Evolutionary conservation across 2,329 filamentous ascomycete species (phyloP).

Genomic region (Paracamarosporium sp.): DNA sequence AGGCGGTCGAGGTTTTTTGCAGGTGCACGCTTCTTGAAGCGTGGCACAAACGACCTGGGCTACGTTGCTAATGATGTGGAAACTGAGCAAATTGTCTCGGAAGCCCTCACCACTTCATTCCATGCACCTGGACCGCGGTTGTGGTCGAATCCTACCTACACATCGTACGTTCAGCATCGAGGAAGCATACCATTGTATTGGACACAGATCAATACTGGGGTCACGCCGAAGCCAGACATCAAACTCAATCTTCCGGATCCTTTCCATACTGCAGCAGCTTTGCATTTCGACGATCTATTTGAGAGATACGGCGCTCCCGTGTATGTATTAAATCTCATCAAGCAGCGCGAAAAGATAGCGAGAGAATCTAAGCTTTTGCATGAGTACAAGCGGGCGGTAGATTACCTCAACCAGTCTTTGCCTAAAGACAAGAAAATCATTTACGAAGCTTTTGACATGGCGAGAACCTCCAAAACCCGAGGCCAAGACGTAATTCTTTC

Average conservation of each 20-base stretch:
- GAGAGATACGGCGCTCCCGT: constrained; percentile 90
- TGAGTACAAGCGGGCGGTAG: constrained; percentile 86
- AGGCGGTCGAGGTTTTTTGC: constrained; percentile 92
- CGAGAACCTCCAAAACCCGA: constrained; percentile 85
- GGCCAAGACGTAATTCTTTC: constrained; percentile 95
- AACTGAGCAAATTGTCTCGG: constrained; percentile 97
- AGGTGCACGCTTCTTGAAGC: constrained; percentile 90
- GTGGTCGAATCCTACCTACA: constrained; percentile 89
- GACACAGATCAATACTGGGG: constrained; percentile 95
- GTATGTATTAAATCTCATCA: constrained; percentile 91
- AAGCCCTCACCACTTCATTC: constrained; percentile 92
- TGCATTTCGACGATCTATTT: constrained; percentile 96
- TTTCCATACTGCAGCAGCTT: constrained; percentile 89
- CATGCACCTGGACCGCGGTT: constrained; percentile 86
- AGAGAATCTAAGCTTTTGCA: constrained; percentile 88
- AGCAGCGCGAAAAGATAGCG: constrained; percentile 80
- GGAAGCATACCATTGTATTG: constrained; percentile 97
- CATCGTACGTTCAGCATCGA: constrained; percentile 94
- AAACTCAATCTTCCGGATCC: constrained; percentile 95
- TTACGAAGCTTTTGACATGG: constrained; percentile 98
- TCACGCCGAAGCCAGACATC: constrained; percentile 95
- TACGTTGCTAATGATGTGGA: constrained; percentile 99
- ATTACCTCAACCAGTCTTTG: constrained; percentile 93
- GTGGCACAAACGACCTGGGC: constrained; percentile 91
- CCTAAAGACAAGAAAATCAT: constrained; percentile 84